These are phyloP conservation scores for Coniochaeta sp. DNA, from an alignment of 2,329 filamentous ascomycete species.

Conservation along the genomic window DNA sequence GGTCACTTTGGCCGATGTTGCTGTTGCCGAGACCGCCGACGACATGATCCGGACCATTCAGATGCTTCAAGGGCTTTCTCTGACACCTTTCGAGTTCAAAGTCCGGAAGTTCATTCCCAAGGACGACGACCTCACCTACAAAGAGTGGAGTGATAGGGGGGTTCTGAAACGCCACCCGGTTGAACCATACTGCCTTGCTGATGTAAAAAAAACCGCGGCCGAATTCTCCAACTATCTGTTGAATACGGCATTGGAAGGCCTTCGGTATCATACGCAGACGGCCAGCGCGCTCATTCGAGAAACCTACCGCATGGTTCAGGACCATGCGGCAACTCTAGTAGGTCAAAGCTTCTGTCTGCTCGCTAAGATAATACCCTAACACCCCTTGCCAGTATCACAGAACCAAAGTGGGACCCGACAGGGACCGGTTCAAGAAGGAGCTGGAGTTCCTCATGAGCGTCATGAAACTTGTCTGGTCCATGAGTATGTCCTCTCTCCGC, in stretches of 20 bases:
- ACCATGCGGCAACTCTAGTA: slow-evolving; percentile 10
- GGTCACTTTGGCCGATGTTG: slow-evolving; percentile 24
- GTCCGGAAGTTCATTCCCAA: slow-evolving; percentile 34
- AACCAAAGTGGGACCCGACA: not conserved
- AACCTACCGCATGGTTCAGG: slow-evolving; percentile 19
- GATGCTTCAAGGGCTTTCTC: slow-evolving; percentile 27
- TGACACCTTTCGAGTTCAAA: slow-evolving; percentile 25
- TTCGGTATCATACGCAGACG: slow-evolving; percentile 18
- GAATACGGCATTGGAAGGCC: slow-evolving; percentile 15
- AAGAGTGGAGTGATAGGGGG: slow-evolving; percentile 28
- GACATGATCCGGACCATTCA: slow-evolving; percentile 23
- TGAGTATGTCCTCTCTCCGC: not conserved
- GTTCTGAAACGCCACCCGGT: slow-evolving; percentile 19
- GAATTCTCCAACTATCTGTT: slow-evolving; percentile 28
- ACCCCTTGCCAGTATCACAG: not conserved
- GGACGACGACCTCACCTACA: slow-evolving; percentile 27
- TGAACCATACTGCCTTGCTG: slow-evolving; percentile 31
- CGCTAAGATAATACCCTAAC: not conserved
- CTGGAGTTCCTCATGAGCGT: slow-evolving; percentile 26
- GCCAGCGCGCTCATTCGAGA: slow-evolving; percentile 17
- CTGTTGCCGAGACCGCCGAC: slow-evolving; percentile 28
- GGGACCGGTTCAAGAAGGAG: slow-evolving; percentile 6
- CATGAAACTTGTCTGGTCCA: not conserved
- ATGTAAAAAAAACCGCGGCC: slow-evolving; percentile 25
- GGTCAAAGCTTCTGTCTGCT: slow-evolving; percentile 8